These are phyloP conservation scores for Blastocladiella britannica DNA, from an alignment of 192 early-diverging fungal genomes.

Conservation along the genomic window DNA sequence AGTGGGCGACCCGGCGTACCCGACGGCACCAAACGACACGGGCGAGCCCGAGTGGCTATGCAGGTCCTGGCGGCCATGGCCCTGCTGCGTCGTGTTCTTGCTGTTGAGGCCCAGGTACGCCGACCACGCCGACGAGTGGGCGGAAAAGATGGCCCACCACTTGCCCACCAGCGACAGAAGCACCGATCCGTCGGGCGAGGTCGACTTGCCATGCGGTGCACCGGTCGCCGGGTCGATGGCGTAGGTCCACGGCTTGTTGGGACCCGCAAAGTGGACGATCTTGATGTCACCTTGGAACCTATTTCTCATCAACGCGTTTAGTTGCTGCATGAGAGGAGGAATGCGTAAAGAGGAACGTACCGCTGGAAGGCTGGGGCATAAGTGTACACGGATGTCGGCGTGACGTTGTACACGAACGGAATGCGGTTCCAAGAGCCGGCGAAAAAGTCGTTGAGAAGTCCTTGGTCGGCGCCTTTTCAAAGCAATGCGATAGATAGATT, in stretches of 20 bases:
- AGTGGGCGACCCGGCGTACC: background rate
- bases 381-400: conserved; percentile 56
- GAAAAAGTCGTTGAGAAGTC: conserved; percentile 77
- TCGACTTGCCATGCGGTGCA: conserved; percentile 19
- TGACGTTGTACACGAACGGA: conserved; percentile 82
- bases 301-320: too few relatives aligned
- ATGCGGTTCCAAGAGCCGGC: conserved; percentile 52
- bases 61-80: background rate
- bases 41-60: background rate
- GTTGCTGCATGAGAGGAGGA: too few relatives aligned
- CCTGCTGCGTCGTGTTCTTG: background rate
- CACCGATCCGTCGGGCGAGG: conserved; percentile 25
- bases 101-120: background rate
- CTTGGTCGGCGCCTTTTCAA: conserved; percentile 88
- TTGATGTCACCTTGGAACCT: conserved; percentile 47
- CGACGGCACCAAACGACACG: background rate
- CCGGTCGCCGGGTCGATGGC: conserved; percentile 40
- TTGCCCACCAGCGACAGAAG: conserved; percentile 23
- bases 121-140: conserved; percentile 14
- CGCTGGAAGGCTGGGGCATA: conserved; percentile 61
- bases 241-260: conserved; percentile 74
- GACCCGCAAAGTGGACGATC: conserved; percentile 78
- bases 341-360: too few relatives aligned
- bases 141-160: conserved; percentile 55
- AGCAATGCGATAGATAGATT: background rate